Conservation (phyloP, 768 basidiomycete genomes). For the Favolaschia claudopus region DNA sequence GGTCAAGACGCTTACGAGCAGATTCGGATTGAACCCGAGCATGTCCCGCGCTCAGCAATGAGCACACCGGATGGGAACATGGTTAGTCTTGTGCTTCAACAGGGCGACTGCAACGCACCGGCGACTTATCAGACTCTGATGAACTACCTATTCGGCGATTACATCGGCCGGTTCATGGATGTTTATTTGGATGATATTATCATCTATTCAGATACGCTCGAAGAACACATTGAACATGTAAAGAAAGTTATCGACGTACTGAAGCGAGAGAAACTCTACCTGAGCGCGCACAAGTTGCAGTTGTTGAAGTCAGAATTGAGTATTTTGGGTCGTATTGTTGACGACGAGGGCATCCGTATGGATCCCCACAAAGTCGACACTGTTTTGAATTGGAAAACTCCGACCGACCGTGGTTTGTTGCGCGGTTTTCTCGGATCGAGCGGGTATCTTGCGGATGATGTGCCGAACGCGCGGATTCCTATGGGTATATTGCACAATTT, state of each 20-base stretch:
- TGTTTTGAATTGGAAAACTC: slow-evolving; percentile 15
- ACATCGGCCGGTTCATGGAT: no score
- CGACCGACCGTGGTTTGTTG: slow-evolving; percentile 24
- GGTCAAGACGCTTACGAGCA: slow-evolving; percentile 42
- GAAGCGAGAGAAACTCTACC: slow-evolving; percentile 33
- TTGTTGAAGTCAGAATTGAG: slow-evolving; percentile 33
- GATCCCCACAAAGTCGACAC: slow-evolving; percentile 23
- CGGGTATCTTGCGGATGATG: slow-evolving; percentile 36
- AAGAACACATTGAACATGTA: slow-evolving; percentile 4
- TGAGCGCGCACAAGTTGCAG: slow-evolving; percentile 33
- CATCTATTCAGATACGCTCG: slow-evolving; percentile 5
- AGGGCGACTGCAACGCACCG: no score
- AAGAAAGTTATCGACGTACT: slow-evolving; percentile 33
- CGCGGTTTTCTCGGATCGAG: slow-evolving; percentile 36
- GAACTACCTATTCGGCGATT: no score
- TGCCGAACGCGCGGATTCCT: slow-evolving; percentile 30
- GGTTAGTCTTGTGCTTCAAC: no score
- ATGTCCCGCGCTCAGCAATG: slow-evolving; percentile 26
- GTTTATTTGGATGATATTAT: no score
- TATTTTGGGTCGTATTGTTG: slow-evolving; percentile 37
- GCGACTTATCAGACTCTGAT: no score
- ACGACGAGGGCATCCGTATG: slow-evolving; percentile 33
- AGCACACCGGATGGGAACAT: slow-evolving; percentile 9
- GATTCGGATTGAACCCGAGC: slow-evolving; percentile 32
- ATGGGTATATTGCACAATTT: slow-evolving; percentile 32